Evolutionary conservation across 148 eudicot species (phyloP), one percentile per base, ranked within the genome.

Genomic region (Persicaria tinctoria): DNA sequence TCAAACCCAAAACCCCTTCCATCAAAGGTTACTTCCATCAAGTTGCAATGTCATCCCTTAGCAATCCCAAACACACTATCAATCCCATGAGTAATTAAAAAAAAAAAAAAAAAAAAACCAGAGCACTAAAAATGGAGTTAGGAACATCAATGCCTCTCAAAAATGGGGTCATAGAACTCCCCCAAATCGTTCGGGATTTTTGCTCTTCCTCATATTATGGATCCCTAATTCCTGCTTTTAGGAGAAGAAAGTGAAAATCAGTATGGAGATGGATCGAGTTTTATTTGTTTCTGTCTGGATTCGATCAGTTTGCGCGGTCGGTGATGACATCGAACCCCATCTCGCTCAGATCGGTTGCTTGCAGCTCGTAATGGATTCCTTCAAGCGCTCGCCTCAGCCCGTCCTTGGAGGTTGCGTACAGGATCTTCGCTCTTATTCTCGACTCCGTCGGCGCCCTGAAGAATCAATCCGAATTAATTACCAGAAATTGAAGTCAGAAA

Each of bases 281-380:
- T 32, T 63, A 27, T 27, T 63, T 11, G 63, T 63, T 63, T 11
- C 1, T 6, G n/a, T 27, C 12, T 12, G 66, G 74, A 50, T 16
- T 71, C 41, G 11, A 53, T 71, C 74, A 71, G 14, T 90, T 88
- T 71, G 92, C 97, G 48, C 93, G 86, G 60, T 91, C 97, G 76
- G 77, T 74, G 75, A 94, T 94, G 73, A 94, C 84, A 78, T 94
- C 96, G 60, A 91, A 85, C 0, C 93, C 96, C 98, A 94, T 94
- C 88, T 94, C 98, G 48, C 90, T 92, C 38, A 91, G 87, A 75
- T 94, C 98, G 2, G 98, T 94, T 0, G 98, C 98, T n/a, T 94
- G 98, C 46, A 94, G 69, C 78, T 94, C 98, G 73, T 90, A 94
- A 74, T 83, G 87, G 80, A 94, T 91, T 3, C 98, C 98, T 59